Evolutionary conservation across 345 rosid genomes (phyloP).

Genomic region (Eucalyptus tenuipes): DNA sequence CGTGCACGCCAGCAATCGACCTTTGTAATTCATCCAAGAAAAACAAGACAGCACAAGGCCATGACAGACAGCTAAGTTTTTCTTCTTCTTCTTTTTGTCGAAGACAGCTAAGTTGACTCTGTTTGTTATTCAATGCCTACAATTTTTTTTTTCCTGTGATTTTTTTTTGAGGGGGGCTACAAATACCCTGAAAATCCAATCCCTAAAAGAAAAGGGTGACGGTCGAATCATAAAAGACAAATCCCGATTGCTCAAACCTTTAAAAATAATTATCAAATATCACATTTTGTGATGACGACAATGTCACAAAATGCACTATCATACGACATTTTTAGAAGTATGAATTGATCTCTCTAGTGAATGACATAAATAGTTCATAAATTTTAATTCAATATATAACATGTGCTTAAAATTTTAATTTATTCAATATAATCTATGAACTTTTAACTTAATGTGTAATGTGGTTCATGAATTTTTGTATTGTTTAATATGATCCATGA

Average conservation of each 20-base stretch:
- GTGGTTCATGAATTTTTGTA: accelerated
- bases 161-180: no score
- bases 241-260: background rate
- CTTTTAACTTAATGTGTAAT: no score
- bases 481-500: no score
- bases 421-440: no score
- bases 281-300: background rate
- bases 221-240: background rate
- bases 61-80: background rate
- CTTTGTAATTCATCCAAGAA: background rate
- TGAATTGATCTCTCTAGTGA: background rate
- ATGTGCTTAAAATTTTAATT: no score
- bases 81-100: no score
- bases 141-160: background rate
- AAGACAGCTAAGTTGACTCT: background rate
- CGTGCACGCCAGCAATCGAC: background rate
- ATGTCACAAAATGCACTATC: background rate
- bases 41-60: background rate
- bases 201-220: no score
- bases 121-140: background rate
- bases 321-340: background rate
- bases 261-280: accelerated
- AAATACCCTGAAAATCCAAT: background rate
- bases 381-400: accelerated
- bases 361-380: no score